Conservation (phyloP, 2,329 filamentous ascomycete genomes). For the Aspergillus awamori region DNA sequence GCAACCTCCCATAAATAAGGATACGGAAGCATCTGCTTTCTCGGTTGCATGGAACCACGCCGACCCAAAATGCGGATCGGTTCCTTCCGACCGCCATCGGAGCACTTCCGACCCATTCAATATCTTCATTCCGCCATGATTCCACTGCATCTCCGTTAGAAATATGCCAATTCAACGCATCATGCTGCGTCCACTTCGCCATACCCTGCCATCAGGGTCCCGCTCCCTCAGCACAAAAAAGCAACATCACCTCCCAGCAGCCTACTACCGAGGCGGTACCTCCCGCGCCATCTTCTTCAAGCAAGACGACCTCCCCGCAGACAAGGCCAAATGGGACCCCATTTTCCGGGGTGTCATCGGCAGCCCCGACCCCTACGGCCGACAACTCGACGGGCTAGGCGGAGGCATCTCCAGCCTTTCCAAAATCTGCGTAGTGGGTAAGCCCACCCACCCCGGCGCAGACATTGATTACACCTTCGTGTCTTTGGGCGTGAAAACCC, state of each 20-base stretch:
- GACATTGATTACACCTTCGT: conserved; percentile 74
- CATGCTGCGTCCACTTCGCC: not conserved
- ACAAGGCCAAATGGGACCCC: conserved; percentile 50
- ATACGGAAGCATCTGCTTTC: too few species aligned
- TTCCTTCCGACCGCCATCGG: too few species aligned
- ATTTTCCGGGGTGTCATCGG: conserved; percentile 66
- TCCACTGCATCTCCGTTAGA: too few species aligned
- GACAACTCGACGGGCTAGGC: conserved; percentile 73
- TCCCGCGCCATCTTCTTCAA: conserved; percentile 68
- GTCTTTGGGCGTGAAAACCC: conserved; percentile 65
- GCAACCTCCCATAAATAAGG: too few species aligned
- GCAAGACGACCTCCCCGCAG: conserved; percentile 53
- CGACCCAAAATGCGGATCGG: too few species aligned
- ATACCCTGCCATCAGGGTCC: not conserved
- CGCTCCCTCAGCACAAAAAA: not conserved
- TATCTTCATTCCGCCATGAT: too few species aligned
- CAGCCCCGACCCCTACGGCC: conserved; percentile 65
- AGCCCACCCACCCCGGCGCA: conserved; percentile 51
- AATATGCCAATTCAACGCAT: not conserved
- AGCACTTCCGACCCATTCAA: not conserved
- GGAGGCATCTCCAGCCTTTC: conserved; percentile 69
- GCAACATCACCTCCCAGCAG: conserved; percentile 46
- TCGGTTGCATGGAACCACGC: too few species aligned
- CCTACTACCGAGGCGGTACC: conserved; percentile 71
- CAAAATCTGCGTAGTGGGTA: conserved; percentile 69